phyloP scores from a whole-genome alignment of 306 rosid species.

The Casuarina cunninghamiana region DNA sequence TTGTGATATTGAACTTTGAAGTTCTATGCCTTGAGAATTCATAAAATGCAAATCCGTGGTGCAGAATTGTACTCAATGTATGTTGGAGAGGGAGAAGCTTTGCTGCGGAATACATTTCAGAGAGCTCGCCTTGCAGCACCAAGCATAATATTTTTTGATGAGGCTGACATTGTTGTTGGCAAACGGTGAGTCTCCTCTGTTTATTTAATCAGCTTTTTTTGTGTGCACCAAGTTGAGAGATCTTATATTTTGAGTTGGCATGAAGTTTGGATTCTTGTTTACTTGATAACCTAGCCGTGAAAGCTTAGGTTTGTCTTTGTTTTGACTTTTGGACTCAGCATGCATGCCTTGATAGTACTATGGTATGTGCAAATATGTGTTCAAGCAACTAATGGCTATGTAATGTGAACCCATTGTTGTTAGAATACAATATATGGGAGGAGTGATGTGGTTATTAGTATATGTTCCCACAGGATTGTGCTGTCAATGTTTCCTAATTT shows the following conservation, averaged over 20 bases:
- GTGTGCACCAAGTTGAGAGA: slow-evolving; percentile 6
- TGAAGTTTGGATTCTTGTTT: not conserved
- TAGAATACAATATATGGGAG: not conserved
- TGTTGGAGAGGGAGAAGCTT: slow-evolving; percentile 93
- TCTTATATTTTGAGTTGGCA: not conserved
- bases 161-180: slow-evolving; percentile 84
- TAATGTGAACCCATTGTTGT: not conserved
- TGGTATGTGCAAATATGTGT: not conserved
- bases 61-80: slow-evolving; percentile 93
- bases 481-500: not conserved
- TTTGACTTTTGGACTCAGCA: not conserved
- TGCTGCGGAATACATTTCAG: slow-evolving; percentile 76
- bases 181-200: slow-evolving; percentile 65
- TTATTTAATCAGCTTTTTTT: not conserved
- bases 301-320: not conserved
- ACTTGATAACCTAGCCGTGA: not conserved
- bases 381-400: not conserved
- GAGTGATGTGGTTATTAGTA: not conserved
- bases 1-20: not conserved
- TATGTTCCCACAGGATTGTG: not conserved
- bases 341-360: not conserved
- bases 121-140: slow-evolving; percentile 92
- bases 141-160: slow-evolving; percentile 88
- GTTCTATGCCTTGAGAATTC: slow-evolving; percentile 16
- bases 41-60: slow-evolving; percentile 60